These are phyloP conservation scores for Neopestalotiopsis sp. DNA, from an alignment of 2,329 filamentous ascomycete genomes.

Conservation along the genomic window DNA sequence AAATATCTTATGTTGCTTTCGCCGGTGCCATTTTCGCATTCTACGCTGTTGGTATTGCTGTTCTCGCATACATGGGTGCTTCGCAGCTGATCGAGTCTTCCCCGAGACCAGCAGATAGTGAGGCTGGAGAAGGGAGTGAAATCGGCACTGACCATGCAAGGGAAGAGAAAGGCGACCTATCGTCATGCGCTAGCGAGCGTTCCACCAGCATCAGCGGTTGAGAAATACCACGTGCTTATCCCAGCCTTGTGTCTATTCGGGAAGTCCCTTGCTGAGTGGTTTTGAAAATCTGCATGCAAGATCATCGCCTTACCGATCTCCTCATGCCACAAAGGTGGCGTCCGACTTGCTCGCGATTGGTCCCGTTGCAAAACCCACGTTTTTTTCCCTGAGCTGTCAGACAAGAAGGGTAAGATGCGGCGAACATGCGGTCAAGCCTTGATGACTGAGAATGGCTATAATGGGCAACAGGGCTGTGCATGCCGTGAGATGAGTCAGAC, in stretches of 20 bases:
- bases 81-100: background rate
- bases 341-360: background rate
- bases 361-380: background rate
- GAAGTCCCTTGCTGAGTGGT: background rate
- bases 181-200: background rate
- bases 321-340: background rate
- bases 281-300: background rate
- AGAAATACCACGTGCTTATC: background rate
- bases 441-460: background rate
- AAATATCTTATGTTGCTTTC: constrained; percentile 10
- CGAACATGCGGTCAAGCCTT: background rate
- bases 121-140: background rate
- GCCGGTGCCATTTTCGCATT: constrained; percentile 14
- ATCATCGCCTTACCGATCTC: background rate
- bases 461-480: background rate
- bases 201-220: background rate
- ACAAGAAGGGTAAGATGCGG: background rate
- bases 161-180: background rate
- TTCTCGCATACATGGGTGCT: constrained; percentile 5
- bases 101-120: background rate
- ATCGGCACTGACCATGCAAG: background rate
- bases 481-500: constrained; percentile 10
- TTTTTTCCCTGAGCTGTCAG: background rate
- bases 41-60: constrained; percentile 1
- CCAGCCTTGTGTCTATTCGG: background rate